These are phyloP conservation scores for Cylindrodendrum hubeiense DNA, from an alignment of 2,329 filamentous ascomycete genomes.

Conservation along the genomic window DNA sequence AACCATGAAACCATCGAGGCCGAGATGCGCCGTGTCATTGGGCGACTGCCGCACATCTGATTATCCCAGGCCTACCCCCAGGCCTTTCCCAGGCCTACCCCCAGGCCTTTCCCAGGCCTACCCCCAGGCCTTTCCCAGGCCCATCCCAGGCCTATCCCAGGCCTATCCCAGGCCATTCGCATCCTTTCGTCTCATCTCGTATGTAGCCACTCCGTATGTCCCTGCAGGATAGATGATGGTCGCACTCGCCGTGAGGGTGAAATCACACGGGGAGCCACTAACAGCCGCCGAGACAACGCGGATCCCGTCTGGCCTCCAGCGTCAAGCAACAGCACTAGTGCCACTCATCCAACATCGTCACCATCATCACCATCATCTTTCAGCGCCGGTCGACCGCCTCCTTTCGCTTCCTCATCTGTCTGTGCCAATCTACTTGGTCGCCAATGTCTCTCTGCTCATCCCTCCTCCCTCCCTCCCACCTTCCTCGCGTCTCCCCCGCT, in stretches of 20 bases:
- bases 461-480: not conserved
- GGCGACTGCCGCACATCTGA: not conserved
- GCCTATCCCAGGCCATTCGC: not conserved
- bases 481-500: not conserved
- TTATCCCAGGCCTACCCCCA: too few relatives aligned
- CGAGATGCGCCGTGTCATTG: not conserved
- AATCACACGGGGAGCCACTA: not conserved
- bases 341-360: not conserved
- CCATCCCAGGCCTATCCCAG: too few relatives aligned
- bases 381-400: not conserved
- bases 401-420: not conserved
- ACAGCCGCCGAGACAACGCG: not conserved
- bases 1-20: not conserved
- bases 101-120: too few relatives aligned
- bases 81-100: too few relatives aligned
- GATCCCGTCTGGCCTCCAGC: not conserved
- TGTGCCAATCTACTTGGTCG: not conserved
- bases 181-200: not conserved
- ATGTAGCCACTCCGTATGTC: not conserved
- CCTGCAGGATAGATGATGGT: not conserved
- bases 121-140: too few relatives aligned
- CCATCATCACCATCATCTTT: not conserved
- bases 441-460: not conserved
- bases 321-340: not conserved
- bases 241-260: not conserved